These are phyloP conservation scores for Xylaria arbuscula DNA, from an alignment of 2,329 filamentous ascomycete species.

Conservation along the genomic window DNA sequence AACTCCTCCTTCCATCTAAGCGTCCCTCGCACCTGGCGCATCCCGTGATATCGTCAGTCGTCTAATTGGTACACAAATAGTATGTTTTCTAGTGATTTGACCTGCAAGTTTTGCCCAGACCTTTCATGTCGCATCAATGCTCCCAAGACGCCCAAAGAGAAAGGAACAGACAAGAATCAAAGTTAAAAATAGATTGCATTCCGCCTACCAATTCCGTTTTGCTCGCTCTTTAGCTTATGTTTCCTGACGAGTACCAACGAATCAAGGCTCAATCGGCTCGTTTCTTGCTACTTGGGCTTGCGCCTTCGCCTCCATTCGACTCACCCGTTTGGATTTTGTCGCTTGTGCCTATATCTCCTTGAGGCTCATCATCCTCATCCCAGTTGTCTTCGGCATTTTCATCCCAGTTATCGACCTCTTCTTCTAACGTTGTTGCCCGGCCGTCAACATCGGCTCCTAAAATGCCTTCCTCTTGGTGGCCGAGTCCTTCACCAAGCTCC, in stretches of 20 bases:
- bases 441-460: slow-evolving; percentile 50
- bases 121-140: slow-evolving; percentile 30
- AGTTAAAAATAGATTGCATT: slow-evolving; percentile 39
- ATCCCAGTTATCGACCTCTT: slow-evolving; percentile 94
- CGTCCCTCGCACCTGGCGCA: background rate
- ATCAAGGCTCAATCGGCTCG: slow-evolving; percentile 48
- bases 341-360: slow-evolving; percentile 45
- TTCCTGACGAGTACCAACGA: background rate
- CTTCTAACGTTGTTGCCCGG: slow-evolving; percentile 67
- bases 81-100: slow-evolving; percentile 21
- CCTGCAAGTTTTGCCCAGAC: slow-evolving; percentile 24
- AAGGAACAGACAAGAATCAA: slow-evolving; percentile 24
- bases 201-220: background rate
- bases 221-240: slow-evolving; percentile 36
- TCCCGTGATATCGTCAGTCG: slow-evolving; percentile 35
- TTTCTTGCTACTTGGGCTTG: slow-evolving; percentile 48
- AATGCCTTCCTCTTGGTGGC: slow-evolving; percentile 73
- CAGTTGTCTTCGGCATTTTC: slow-evolving; percentile 74
- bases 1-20: background rate
- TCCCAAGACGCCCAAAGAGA: slow-evolving; percentile 42
- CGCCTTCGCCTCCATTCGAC: slow-evolving; percentile 45
- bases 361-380: slow-evolving; percentile 61
- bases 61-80: slow-evolving; percentile 36
- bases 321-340: slow-evolving; percentile 45
- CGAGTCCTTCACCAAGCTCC: slow-evolving; percentile 74